phyloP scores from a whole-genome alignment of 805 yeast species.

The Kodamaea kakaduensis region DNA sequence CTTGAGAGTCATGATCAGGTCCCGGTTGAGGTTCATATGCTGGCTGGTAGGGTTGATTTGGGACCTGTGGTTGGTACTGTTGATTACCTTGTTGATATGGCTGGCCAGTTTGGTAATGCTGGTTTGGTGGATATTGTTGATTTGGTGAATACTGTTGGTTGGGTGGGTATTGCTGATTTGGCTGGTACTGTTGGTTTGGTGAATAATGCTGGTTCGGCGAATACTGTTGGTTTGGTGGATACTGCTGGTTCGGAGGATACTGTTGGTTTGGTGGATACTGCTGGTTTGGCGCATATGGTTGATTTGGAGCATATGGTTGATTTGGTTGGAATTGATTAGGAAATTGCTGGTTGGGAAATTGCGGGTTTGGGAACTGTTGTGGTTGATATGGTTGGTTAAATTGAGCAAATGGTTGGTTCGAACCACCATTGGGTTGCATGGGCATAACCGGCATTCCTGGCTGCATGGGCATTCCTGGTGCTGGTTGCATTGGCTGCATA shows the following conservation, averaged over 20 bases:
- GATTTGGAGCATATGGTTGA: constrained; percentile 9
- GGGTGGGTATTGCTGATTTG: constrained; percentile 4
- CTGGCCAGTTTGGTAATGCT: constrained; percentile 9
- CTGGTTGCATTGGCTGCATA: too few relatives aligned
- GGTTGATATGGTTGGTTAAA: constrained; percentile 3
- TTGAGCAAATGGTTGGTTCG: constrained; percentile 4
- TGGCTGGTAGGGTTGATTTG: too few relatives aligned
- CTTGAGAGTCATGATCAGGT: too few relatives aligned
- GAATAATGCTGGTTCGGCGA: constrained; percentile 6
- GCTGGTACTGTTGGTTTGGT: constrained; percentile 8
- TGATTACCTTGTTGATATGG: constrained; percentile 7
- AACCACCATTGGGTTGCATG: neutral
- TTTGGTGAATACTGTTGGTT: constrained; percentile 1
- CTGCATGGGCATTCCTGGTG: too few relatives aligned
- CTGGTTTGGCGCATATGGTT: constrained; percentile 3
- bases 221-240: constrained; percentile 5
- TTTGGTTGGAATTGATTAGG: constrained; percentile 7
- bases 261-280: constrained; percentile 3
- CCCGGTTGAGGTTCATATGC: too few relatives aligned
- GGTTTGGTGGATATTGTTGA: constrained; percentile 5
- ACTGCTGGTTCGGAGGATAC: constrained; percentile 2
- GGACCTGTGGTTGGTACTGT: constrained; percentile 10
- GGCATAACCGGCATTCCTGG: too few relatives aligned
- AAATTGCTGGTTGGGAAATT: constrained; percentile 4
- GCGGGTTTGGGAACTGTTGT: neutral